Conservation (phyloP, 352 stramenopile species). For the Thalassiosira exigua region DNA sequence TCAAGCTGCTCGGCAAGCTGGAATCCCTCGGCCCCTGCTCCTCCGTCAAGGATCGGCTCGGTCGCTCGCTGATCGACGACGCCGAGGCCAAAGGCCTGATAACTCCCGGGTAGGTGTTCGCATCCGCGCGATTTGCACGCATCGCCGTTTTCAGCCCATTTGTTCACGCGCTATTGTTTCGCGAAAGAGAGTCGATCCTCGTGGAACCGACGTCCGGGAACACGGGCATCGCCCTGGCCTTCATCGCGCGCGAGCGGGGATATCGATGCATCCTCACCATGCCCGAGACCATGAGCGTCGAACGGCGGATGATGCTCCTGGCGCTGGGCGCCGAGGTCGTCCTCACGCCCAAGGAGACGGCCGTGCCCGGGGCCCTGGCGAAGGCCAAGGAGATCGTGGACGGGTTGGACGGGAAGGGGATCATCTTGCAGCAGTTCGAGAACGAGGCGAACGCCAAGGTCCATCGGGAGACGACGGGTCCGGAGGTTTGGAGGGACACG, state of each 20-base stretch:
- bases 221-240: conserved; percentile 95
- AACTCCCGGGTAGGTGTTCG: conserved; percentile 91
- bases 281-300: conserved; percentile 97
- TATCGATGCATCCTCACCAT: conserved; percentile 96
- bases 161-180: no score
- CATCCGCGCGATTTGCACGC: no score
- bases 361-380: no score
- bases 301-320: conserved; percentile 96
- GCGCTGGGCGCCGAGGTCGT: conserved; percentile 94
- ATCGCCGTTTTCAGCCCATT: no score
- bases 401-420: conserved; percentile 18
- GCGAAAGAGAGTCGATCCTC: no score
- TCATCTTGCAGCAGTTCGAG: conserved; percentile 95
- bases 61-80: conserved; percentile 80
- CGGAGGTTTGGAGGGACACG: conserved; percentile 94
- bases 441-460: conserved; percentile 95
- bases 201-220: conserved; percentile 96
- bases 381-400: no score
- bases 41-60: conserved; percentile 87
- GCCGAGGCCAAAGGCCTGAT: conserved; percentile 89
- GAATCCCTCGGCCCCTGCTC: conserved; percentile 93
- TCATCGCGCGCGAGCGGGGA: conserved; percentile 90
- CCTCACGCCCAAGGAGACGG: conserved; percentile 93
- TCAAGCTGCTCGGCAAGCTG: conserved; percentile 92
- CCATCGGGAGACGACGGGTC: conserved; percentile 95